Conservation (phyloP, 2,329 filamentous ascomycete genomes). For the Pseudocercospora fijiensis region DNA sequence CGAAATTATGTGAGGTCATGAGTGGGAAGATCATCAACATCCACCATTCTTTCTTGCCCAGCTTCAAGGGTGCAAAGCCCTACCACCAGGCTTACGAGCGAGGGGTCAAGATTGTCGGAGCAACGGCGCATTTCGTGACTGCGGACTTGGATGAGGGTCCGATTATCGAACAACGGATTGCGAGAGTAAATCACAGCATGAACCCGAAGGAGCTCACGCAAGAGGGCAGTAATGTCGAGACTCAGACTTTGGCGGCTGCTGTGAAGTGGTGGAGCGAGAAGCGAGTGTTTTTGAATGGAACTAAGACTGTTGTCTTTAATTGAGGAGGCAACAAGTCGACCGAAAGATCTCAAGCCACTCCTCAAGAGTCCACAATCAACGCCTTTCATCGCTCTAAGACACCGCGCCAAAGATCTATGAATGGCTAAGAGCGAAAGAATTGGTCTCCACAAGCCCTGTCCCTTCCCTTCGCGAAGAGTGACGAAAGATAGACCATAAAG, state of each 20-base stretch:
- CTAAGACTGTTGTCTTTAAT: slow-evolving; percentile 77
- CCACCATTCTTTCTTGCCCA: slow-evolving; percentile 82
- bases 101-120: slow-evolving; percentile 85
- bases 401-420: neutral
- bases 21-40: slow-evolving; percentile 88
- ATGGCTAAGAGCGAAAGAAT: neutral
- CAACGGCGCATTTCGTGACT: slow-evolving; percentile 82
- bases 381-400: neutral
- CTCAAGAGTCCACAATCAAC: too few species aligned
- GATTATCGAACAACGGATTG: slow-evolving; percentile 82
- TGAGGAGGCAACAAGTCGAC: too few species aligned
- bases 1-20: slow-evolving; percentile 73
- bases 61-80: slow-evolving; percentile 84
- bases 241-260: slow-evolving; percentile 74
- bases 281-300: slow-evolving; percentile 73
- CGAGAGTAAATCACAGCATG: slow-evolving; percentile 73
- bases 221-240: slow-evolving; percentile 81
- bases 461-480: neutral
- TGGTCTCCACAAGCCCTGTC: too few species aligned
- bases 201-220: slow-evolving; percentile 73
- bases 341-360: too few species aligned
- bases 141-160: slow-evolving; percentile 82
- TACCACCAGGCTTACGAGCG: slow-evolving; percentile 86
- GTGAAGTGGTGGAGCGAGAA: slow-evolving; percentile 83
- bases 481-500: neutral